Evolutionary conservation across 2,329 filamentous ascomycete genomes (phyloP).

Genomic region (Helotiales sp.): DNA sequence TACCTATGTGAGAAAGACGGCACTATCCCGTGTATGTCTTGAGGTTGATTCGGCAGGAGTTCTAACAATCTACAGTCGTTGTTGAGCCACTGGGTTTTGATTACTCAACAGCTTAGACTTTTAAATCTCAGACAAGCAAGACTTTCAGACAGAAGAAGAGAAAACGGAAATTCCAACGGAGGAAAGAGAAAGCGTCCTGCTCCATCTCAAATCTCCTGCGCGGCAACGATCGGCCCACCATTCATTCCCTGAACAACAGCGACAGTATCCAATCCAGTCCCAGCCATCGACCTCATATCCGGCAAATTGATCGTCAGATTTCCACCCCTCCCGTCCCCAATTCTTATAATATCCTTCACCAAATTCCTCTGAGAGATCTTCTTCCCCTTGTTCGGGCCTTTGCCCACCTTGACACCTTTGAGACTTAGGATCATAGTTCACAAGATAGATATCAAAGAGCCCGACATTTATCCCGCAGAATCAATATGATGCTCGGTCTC

Average conservation of each 20-base stretch:
- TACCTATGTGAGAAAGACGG: no score
- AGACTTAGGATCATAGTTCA: slow-evolving; percentile 40
- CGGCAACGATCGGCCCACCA: slow-evolving; percentile 28
- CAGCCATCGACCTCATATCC: slow-evolving; percentile 29
- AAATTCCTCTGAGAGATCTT: slow-evolving; percentile 44
- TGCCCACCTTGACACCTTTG: slow-evolving; percentile 43
- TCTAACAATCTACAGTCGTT: no score
- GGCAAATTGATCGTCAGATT: slow-evolving; percentile 40
- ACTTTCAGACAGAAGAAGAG: no score
- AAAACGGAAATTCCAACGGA: no score
- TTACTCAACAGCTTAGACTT: no score
- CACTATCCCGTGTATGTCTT: no score
- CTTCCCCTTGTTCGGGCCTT: slow-evolving; percentile 44
- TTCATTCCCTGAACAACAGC: slow-evolving; percentile 39
- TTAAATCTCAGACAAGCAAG: no score
- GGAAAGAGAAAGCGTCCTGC: no score
- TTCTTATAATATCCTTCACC: slow-evolving; percentile 42
- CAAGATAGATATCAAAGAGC: slow-evolving; percentile 15
- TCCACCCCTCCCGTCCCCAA: slow-evolving; percentile 46
- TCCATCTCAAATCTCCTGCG: neutral
- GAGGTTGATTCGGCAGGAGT: no score
- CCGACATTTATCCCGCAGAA: neutral
- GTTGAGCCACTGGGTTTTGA: no score
- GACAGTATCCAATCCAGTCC: slow-evolving; percentile 38
- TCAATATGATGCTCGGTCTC: neutral